These are phyloP conservation scores for Stipa capillata DNA, from an alignment of 176 grass and related monocot species.

Conservation along the genomic window DNA sequence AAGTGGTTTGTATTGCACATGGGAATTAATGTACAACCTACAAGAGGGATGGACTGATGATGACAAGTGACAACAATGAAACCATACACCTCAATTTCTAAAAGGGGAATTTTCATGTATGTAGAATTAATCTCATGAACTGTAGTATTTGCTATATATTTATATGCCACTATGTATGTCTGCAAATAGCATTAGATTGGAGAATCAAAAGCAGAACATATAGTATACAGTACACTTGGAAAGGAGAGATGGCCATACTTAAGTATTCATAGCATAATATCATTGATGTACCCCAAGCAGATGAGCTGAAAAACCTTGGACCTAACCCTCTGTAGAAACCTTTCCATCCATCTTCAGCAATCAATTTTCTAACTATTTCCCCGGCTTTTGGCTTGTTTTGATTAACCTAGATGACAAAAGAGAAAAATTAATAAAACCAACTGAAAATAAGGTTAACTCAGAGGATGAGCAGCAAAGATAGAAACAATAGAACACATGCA, in stretches of 20 bases:
- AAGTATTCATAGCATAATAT: slow-evolving; percentile 96
- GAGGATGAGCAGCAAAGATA: background rate
- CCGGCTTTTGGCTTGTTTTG: slow-evolving; percentile 54
- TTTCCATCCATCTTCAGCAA: slow-evolving; percentile 92
- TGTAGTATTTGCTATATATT: background rate
- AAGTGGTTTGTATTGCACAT: background rate
- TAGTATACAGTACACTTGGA: no score
- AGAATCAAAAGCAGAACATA: background rate
- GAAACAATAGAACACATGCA: background rate
- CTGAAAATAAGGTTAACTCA: background rate
- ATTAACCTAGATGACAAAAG: slow-evolving; percentile 40
- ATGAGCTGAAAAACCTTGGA: slow-evolving; percentile 95
- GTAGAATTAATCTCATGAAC: background rate
- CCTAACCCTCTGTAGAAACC: slow-evolving; percentile 94
- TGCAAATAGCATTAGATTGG: background rate
- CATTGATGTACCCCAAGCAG: slow-evolving; percentile 96
- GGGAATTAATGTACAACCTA: background rate
- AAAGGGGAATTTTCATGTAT: background rate
- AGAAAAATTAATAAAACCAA: background rate
- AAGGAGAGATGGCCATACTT: slow-evolving; percentile 41
- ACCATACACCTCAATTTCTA: background rate
- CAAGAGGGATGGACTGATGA: background rate
- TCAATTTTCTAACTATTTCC: slow-evolving; percentile 81
- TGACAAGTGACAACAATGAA: background rate
- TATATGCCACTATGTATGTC: background rate